Base-by-base conservation (phyloP, 2,329 filamentous ascomycete genomes). In the Neurospora crassa region DNA sequence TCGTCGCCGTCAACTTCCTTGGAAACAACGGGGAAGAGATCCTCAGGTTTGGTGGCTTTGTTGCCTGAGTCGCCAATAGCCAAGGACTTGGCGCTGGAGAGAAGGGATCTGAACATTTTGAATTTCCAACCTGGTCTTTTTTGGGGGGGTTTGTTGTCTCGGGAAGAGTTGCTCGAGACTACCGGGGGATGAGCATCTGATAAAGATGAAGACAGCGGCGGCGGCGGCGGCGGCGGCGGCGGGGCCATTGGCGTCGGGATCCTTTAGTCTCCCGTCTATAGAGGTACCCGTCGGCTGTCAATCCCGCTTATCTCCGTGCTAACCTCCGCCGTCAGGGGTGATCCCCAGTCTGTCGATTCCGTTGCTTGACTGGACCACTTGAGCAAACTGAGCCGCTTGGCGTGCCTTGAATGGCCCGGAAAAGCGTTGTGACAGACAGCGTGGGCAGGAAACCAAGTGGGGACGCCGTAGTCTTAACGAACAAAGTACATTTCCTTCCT, bases 1-100 rank as follows among this genome's bases (percentile, higher is more conserved):
- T 94, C 94, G 53, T 96, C 92, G 74, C 94, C 95, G 81, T 97
- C 95, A 59, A 92, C 82, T 3, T 86, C 85, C n/a, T 92, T 88
- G 77, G 91, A 86, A 45, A 93, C 93, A 76, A 87, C 88, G 69
- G 89, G 84, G 80, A 98, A 98, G 72, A 98, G 85, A 59, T 82
- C 78, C 67, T 79, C 76, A 42, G 81, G 74, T 63, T 63, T 63
- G 42, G 70, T 73, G 53, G 72, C 75, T 72, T 76, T 77, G 73
- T 71, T 70, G 70, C 73, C 75, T 42, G 74, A 74, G 72, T 76
- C 73, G 73, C 76, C 77, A 5, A 77, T 73, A 59, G 77, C 73
- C n/a, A 76, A 69, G 69, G 73, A 68, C 71, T 76, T 77, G 70
- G 75, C 76, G 73, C 74, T 74, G 74, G 73, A 74, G 71, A 77